Conservation (phyloP, 2,329 filamentous ascomycete genomes). For the Amesomyces nigricolor region DNA sequence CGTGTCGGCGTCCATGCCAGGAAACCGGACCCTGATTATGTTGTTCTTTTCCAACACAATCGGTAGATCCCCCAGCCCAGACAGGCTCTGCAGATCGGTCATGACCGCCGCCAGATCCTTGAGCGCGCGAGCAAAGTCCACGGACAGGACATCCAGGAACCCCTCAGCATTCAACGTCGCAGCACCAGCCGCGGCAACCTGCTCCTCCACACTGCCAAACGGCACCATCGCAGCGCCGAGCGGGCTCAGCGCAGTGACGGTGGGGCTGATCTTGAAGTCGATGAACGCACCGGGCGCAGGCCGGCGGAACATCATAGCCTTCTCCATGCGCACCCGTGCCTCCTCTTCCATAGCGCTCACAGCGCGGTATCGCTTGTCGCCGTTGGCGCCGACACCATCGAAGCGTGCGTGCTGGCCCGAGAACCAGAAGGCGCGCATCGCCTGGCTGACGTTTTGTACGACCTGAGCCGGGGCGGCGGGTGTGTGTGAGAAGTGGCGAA, state of each 20-base stretch:
- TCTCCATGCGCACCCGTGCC: conserved; percentile 58
- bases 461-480: conserved; percentile 84
- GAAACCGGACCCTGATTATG: conserved; percentile 76
- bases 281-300: conserved; percentile 69
- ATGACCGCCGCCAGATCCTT: conserved; percentile 76
- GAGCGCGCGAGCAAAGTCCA: conserved; percentile 81
- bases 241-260: conserved; percentile 79
- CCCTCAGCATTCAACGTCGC: conserved; percentile 74
- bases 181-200: conserved; percentile 36
- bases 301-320: conserved; percentile 41
- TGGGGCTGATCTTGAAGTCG: conserved; percentile 84
- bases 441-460: conserved; percentile 89
- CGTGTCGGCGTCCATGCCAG: conserved; percentile 77
- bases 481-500: conserved; percentile 84
- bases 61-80: conserved; percentile 75
- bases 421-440: conserved; percentile 86
- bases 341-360: conserved; percentile 72
- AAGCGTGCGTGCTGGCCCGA: conserved; percentile 84
- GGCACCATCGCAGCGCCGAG: conserved; percentile 52
- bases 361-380: conserved; percentile 72
- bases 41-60: conserved; percentile 64
- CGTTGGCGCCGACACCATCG: conserved; percentile 67
- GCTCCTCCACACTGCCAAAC: conserved; percentile 35
- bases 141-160: conserved; percentile 76
- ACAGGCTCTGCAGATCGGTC: conserved; percentile 73